Evolutionary conservation across 2,329 filamentous ascomycete species (phyloP).

Genomic region (Xylaria sp.): DNA sequence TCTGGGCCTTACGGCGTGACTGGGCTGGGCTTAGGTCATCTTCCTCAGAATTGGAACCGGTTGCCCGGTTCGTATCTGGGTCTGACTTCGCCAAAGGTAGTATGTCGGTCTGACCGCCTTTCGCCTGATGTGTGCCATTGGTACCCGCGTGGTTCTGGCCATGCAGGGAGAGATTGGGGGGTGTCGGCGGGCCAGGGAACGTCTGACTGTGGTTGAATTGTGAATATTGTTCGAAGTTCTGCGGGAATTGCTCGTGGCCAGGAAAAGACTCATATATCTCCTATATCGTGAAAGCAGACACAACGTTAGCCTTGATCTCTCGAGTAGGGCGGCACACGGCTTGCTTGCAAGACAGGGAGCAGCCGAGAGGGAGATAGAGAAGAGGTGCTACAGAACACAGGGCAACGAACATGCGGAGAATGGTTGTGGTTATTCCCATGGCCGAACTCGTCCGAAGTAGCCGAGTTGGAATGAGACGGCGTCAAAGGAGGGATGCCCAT

Average conservation of each 20-base stretch:
- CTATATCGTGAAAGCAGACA: slow-evolving; percentile 48
- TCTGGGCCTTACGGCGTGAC: slow-evolving; percentile 69
- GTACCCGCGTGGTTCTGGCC: slow-evolving; percentile 44
- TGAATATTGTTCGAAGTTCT: slow-evolving; percentile 58
- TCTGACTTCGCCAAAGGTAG: slow-evolving; percentile 55
- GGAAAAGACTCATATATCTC: slow-evolving; percentile 62
- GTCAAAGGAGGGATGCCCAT: slow-evolving; percentile 65
- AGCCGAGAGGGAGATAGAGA: neutral
- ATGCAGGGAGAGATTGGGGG: slow-evolving; percentile 56
- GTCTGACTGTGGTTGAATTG: slow-evolving; percentile 55
- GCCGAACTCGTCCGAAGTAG: slow-evolving; percentile 64
- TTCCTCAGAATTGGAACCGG: slow-evolving; percentile 66
- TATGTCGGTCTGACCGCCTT: slow-evolving; percentile 48
- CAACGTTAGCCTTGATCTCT: slow-evolving; percentile 35
- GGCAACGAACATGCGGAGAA: slow-evolving; percentile 64
- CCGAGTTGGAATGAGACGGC: slow-evolving; percentile 66
- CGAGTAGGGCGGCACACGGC: neutral
- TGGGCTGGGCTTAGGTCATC: slow-evolving; percentile 67
- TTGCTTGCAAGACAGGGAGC: neutral
- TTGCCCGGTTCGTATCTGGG: slow-evolving; percentile 52
- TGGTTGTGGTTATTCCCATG: slow-evolving; percentile 52
- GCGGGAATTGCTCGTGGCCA: slow-evolving; percentile 60
- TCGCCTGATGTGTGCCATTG: slow-evolving; percentile 37
- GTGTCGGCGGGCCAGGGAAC: slow-evolving; percentile 63
- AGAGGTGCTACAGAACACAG: neutral